Evolutionary conservation across 1,139 yeast species (phyloP).

Genomic region (Pichia sp.): DNA sequence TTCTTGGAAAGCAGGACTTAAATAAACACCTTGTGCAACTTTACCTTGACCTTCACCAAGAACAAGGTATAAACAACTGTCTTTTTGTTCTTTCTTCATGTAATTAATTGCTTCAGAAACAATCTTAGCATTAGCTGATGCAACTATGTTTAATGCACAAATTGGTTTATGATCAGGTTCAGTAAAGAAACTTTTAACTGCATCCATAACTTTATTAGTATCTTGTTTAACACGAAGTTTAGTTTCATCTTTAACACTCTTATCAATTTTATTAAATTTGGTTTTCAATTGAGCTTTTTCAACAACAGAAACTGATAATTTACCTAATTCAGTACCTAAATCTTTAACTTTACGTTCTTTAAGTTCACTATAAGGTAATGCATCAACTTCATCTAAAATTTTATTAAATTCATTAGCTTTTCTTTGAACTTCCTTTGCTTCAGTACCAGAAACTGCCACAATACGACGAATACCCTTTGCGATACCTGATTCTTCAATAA

Average conservation of each 20-base stretch:
- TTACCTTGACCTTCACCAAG: slow-evolving; percentile 54
- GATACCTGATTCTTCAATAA: slow-evolving; percentile 90
- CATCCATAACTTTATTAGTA: slow-evolving; percentile 70
- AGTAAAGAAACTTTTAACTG: slow-evolving; percentile 66
- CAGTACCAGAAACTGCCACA: slow-evolving; percentile 91
- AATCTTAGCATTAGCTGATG: slow-evolving; percentile 87
- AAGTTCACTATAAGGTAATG: slow-evolving; percentile 50
- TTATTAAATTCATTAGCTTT: slow-evolving; percentile 65
- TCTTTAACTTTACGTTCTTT: slow-evolving; percentile 81
- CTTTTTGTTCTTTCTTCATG: slow-evolving; percentile 71
- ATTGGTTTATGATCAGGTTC: slow-evolving; percentile 43
- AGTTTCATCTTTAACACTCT: slow-evolving; percentile 78
- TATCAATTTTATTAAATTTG: slow-evolving; percentile 73
- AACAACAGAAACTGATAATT: slow-evolving; percentile 74
- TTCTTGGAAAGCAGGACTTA: slow-evolving; percentile 63
- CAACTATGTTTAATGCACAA: slow-evolving; percentile 62
- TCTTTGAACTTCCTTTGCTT: slow-evolving; percentile 85
- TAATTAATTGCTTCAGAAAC: slow-evolving; percentile 86
- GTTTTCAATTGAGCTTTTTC: slow-evolving; percentile 71
- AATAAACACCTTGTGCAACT: slow-evolving; percentile 93
- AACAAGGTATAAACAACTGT: slow-evolving; percentile 74
- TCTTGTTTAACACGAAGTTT: slow-evolving; percentile 87
- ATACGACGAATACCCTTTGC: slow-evolving; percentile 98
- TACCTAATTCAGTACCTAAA: slow-evolving; percentile 76
- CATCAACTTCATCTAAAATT: slow-evolving; percentile 52